Evolutionary conservation across 805 yeast genomes (phyloP).

Genomic region (Nakazawaea holstii): DNA sequence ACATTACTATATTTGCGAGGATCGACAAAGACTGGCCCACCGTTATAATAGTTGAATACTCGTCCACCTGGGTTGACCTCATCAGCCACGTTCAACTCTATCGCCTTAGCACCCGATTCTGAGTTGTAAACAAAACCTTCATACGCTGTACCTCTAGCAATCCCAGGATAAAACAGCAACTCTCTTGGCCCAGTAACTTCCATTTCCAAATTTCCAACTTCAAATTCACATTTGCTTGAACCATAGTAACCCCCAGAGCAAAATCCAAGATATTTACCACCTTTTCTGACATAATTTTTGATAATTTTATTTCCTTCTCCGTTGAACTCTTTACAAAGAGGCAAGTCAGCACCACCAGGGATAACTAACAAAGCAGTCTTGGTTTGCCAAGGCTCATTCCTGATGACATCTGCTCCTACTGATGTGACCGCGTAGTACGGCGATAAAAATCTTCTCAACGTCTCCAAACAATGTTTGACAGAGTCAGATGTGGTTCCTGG

Average conservation of each 20-base stretch:
- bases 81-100: conserved; percentile 31
- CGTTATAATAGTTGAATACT: conserved; percentile 61
- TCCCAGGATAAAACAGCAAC: conserved; percentile 76
- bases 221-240: conserved; percentile 73
- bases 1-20: conserved; percentile 57
- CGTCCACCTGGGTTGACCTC: conserved; percentile 24
- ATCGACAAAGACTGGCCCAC: conserved; percentile 84
- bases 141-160: conserved; percentile 74
- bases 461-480: conserved; percentile 76
- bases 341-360: conserved; percentile 98
- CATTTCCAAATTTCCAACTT: conserved; percentile 59
- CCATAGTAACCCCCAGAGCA: conserved; percentile 96
- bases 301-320: conserved; percentile 64
- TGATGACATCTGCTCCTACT: conserved; percentile 55
- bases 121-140: conserved; percentile 76
- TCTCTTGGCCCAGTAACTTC: conserved; percentile 89
- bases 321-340: conserved; percentile 68
- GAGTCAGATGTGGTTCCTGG: conserved; percentile 87
- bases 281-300: conserved; percentile 58
- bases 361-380: conserved; percentile 76
- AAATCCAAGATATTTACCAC: conserved; percentile 82
- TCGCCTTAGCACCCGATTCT: conserved; percentile 71
- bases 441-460: conserved; percentile 67
- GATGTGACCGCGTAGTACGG: conserved; percentile 85
- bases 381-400: conserved; percentile 82